Base-by-base conservation (phyloP, 805 yeast genomes). In the Candida caryicola region DNA sequence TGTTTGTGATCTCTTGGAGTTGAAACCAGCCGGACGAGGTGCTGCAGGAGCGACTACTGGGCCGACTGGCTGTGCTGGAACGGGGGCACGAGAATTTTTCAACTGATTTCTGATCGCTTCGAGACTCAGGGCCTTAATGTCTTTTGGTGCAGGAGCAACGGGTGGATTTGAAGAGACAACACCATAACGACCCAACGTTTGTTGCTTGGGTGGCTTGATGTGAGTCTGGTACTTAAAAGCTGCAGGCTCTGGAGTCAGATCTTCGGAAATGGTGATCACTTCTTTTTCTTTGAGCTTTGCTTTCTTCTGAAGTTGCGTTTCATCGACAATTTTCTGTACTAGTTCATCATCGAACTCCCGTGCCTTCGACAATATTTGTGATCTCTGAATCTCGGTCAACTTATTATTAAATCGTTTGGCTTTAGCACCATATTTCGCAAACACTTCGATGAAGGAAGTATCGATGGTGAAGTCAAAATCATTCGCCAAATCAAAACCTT, bases 381-480 rank as follows among this genome's bases (percentile, higher is more conserved):
- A 64, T 4, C 84, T 66, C 53, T 89, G 95, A 30, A 77, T 76
- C 18, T 74, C 79, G 1, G 81, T 73, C 31, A 91, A 64, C 54
- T 80, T 85, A 54, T 82, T 88, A 42, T 82, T 82, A 55, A 73
- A 82, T 46, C 72, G 77, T 47, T 77, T 81, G 0, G 87, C 82
- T 43, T 74, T 79, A 2, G 79, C 68, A 27, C 84, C 89, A 51
- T 81, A 78, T 40, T 74, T 77, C 0, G 83, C 80, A 51, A 85
- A 71, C 31, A 75, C 58, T 16, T 71, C 72, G 9, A 82, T 69
- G 33, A 85, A 67, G 1, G 66, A 67, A 3, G 68, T 71, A 28
- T 79, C 81, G 15, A 83, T 69, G 2, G 55, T 52, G 19, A 82
- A 68, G 9, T 72, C 54, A 28, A 80, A 63, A 29, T 77, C 81